These are phyloP conservation scores for Suhomyces bribrorum DNA, from an alignment of 1,139 yeast species.

Conservation along the genomic window DNA sequence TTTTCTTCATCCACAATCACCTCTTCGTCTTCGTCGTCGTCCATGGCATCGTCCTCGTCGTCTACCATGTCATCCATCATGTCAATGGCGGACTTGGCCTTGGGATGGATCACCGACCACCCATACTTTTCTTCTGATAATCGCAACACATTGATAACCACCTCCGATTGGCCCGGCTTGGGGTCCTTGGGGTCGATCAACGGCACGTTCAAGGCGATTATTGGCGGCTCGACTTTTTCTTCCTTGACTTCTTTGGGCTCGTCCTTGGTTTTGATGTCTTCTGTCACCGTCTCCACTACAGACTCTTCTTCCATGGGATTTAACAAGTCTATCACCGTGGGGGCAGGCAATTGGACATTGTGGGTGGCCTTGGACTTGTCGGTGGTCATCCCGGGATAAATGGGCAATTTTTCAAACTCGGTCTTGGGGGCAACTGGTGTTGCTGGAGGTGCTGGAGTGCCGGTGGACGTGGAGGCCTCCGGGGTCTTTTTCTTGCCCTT, in stretches of 20 bases:
- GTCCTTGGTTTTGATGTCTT: conserved; percentile 15
- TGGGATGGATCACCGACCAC: conserved; percentile 71
- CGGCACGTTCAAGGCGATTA: conserved; percentile 63
- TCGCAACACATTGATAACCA: conserved; percentile 74
- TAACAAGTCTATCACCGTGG: conserved; percentile 21
- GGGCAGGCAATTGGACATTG: conserved; percentile 16
- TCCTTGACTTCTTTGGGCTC: conserved; percentile 25
- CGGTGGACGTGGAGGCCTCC: conserved; percentile 2
- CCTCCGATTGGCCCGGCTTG: conserved; percentile 66
- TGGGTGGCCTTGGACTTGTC: conserved; percentile 15
- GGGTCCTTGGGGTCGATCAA: conserved; percentile 50
- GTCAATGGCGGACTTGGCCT: conserved; percentile 60
- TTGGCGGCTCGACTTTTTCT: conserved; percentile 32
- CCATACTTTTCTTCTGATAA: conserved; percentile 88
- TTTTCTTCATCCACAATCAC: conserved; percentile 30
- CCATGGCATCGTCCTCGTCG: conserved; percentile 60
- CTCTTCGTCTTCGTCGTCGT: conserved; percentile 58
- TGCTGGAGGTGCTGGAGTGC: too few species aligned
- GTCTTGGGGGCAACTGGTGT: conserved; percentile 20
- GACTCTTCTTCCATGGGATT: conserved; percentile 15
- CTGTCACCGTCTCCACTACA: conserved; percentile 1
- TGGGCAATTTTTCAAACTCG: conserved; percentile 19
- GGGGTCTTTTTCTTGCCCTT: conserved; percentile 14
- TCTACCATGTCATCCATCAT: conserved; percentile 63
- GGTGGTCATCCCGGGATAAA: conserved; percentile 24